Evolutionary conservation across 2,329 filamentous ascomycete genomes (phyloP), one percentile per base, ranked within the genome.

Genomic region (Sporothrix sp.): DNA sequence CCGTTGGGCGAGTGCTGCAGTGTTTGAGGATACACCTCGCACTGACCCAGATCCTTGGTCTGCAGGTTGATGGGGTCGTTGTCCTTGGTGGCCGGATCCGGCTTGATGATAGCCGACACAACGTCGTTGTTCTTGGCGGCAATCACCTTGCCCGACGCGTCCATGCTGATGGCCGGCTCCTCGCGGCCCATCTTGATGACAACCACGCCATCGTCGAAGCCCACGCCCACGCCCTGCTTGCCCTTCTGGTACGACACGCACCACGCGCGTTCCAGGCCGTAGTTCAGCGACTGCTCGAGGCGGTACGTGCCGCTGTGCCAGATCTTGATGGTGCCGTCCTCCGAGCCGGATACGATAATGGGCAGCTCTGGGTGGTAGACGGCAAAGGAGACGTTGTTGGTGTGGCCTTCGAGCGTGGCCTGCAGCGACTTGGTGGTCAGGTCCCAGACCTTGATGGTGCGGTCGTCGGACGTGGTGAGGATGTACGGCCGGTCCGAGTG

Each of bases 241-340:
- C 90, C 90, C 65, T 88, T 85, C 66, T 98, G 93, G 64, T 94
- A 96, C 23, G 88, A 84, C 40, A 97, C 88, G 78, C 93, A 97
- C 93, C 93, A 98, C 50, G 91, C 93, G 62, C 93, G 81, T 68
- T 98, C 93, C 44, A 98, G 71, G 27, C 90, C 93, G 67, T 98
- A 98, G 71, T 88, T 96, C 56, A 98, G 73, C 1, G 90, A 95
- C 65, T 97, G 93, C 68, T 97, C 93, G 54, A 97, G 79, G 58
- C 93, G 79, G 69, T 97, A 97, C 48, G 93, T 98, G 64, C 95
- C 96, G 57, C 91, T 90, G 66, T 98, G 90, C 93, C 93, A 98
- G 67, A 98, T 90, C 69, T 95, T 94, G 65, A 98, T 83, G 1
- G 90, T 95, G 57, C 91, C 91, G 67, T 98, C 93, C 69, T 98